These are phyloP conservation scores for Amanita inopinata DNA, from an alignment of 768 basidiomycete species.

Conservation along the genomic window DNA sequence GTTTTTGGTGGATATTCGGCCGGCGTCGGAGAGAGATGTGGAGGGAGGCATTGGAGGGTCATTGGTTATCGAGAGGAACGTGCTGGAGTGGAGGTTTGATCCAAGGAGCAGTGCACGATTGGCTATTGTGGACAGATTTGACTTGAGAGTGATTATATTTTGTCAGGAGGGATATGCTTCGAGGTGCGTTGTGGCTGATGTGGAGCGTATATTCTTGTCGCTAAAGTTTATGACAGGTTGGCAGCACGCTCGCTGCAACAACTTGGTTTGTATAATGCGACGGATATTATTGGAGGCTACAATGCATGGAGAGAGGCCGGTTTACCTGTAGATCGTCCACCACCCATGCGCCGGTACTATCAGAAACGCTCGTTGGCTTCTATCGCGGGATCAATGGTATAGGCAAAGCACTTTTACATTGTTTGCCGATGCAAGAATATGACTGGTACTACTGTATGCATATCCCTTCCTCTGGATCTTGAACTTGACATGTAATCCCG, in stretches of 20 bases:
- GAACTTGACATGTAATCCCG: no score
- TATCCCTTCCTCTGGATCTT: no score
- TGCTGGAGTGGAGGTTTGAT: conserved; percentile 76
- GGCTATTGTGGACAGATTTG: conserved; percentile 64
- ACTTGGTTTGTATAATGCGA: conserved; percentile 62
- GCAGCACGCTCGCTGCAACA: conserved; percentile 63
- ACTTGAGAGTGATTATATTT: conserved; percentile 64
- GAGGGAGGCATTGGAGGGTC: conserved; percentile 58
- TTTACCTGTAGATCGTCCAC: conserved; percentile 37
- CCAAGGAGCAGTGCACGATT: conserved; percentile 51
- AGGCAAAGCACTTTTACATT: not conserved
- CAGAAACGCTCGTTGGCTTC: conserved; percentile 4
- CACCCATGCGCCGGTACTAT: not conserved
- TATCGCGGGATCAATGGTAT: not conserved
- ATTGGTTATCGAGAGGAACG: conserved; percentile 67
- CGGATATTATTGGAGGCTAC: conserved; percentile 70
- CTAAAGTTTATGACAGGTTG: conserved; percentile 29
- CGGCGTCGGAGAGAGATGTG: conserved; percentile 44
- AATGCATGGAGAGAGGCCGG: conserved; percentile 62
- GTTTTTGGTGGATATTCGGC: conserved; percentile 71
- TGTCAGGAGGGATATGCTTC: conserved; percentile 68
- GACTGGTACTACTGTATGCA: no score
- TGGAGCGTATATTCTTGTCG: not conserved
- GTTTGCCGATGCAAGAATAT: not conserved
- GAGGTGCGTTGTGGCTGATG: conserved; percentile 22